These are phyloP conservation scores for Emericellopsis atlantica DNA, from an alignment of 2,329 filamentous ascomycete species.

Conservation along the genomic window DNA sequence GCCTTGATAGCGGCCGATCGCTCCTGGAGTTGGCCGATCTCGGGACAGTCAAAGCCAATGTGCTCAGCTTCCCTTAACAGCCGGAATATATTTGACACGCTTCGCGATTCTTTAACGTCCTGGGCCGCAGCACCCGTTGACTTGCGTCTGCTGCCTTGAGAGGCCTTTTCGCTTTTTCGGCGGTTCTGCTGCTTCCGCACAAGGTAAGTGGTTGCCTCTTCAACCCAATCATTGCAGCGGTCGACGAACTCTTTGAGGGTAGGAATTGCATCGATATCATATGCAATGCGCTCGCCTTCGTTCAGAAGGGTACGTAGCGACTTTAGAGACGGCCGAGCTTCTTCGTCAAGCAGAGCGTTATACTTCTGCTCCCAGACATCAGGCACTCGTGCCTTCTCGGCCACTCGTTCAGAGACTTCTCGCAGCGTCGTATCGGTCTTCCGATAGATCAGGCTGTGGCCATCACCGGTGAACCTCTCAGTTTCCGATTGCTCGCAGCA, in stretches of 20 bases:
- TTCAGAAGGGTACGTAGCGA: slow-evolving; percentile 69
- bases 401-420: slow-evolving; percentile 58
- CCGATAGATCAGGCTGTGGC: slow-evolving; percentile 67
- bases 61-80: slow-evolving; percentile 74
- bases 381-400: slow-evolving; percentile 75
- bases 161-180: slow-evolving; percentile 83
- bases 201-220: slow-evolving; percentile 92
- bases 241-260: slow-evolving; percentile 84
- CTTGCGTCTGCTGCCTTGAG: slow-evolving; percentile 62
- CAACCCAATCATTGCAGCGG: slow-evolving; percentile 93
- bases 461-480: slow-evolving; percentile 54
- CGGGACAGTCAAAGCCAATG: slow-evolving; percentile 85
- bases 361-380: slow-evolving; percentile 88
- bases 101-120: slow-evolving; percentile 81
- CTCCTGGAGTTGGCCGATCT: slow-evolving; percentile 77
- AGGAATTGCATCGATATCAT: slow-evolving; percentile 70
- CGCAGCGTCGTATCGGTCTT: slow-evolving; percentile 61
- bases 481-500: slow-evolving; percentile 63
- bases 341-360: slow-evolving; percentile 71
- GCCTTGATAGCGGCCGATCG: slow-evolving; percentile 72
- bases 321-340: slow-evolving; percentile 75
- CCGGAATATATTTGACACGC: slow-evolving; percentile 76
- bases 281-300: slow-evolving; percentile 94
- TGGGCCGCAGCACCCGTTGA: slow-evolving; percentile 39
- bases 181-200: slow-evolving; percentile 96